phyloP scores from a whole-genome alignment of 148 eudicot species.

The Vaccinium corymbosum region DNA sequence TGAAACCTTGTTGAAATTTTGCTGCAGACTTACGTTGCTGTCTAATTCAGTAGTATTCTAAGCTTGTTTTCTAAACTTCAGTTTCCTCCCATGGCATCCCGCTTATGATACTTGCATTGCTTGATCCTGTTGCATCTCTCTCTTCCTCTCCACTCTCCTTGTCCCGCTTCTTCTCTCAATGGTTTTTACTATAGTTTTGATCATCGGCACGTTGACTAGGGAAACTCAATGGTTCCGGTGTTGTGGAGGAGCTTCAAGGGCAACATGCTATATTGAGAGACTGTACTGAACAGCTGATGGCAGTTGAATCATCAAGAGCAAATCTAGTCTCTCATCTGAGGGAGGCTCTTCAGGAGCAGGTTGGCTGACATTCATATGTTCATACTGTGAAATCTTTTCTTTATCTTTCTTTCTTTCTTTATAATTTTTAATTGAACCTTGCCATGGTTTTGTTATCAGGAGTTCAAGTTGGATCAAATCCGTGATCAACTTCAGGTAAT shows the following conservation, averaged over 20 bases:
- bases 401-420: not conserved
- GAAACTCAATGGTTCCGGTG: slow-evolving; percentile 34
- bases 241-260: slow-evolving; percentile 69
- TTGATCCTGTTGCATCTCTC: not conserved
- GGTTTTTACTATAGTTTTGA: not conserved
- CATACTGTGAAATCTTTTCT: not conserved
- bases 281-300: slow-evolving; percentile 64
- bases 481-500: slow-evolving; percentile 81
- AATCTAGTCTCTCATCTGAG: slow-evolving; percentile 69
- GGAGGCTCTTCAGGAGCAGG: slow-evolving; percentile 89
- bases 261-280: slow-evolving; percentile 65
- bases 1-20: not conserved
- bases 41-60: not conserved
- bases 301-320: slow-evolving; percentile 68
- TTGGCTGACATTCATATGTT: slow-evolving; percentile 17
- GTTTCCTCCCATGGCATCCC: not conserved
- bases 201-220: slow-evolving; percentile 29
- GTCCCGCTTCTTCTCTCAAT: not conserved
- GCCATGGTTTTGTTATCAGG: slow-evolving; percentile 43
- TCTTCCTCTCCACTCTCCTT: not conserved
- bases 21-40: not conserved
- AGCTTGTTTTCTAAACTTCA: not conserved
- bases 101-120: not conserved
- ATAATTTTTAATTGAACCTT: slow-evolving; percentile 8
- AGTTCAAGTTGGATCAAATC: slow-evolving; percentile 64